Evolutionary conservation across 225 moss, liverwort and hornwort genomes (phyloP).

Genomic region (Physcomitrium patens): DNA sequence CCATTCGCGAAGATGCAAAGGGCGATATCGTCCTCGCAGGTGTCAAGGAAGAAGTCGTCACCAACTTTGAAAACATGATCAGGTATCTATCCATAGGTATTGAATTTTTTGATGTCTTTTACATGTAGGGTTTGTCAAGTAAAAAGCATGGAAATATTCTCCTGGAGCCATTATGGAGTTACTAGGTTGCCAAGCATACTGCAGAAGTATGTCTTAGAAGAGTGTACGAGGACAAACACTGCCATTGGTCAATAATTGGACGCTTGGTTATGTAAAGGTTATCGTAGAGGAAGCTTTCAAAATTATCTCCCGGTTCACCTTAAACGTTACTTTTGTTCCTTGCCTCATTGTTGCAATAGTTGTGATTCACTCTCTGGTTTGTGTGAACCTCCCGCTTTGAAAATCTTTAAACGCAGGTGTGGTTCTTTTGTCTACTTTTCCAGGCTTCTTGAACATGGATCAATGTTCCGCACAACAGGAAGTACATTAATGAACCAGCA

Average conservation of each 20-base stretch:
- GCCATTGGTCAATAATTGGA: slow-evolving; percentile 2
- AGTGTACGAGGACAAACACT: background rate
- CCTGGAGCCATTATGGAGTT: background rate
- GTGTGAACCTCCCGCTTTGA: background rate
- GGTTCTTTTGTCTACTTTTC: slow-evolving; percentile 23
- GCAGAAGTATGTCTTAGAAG: slow-evolving; percentile 9
- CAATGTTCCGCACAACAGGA: slow-evolving; percentile 87
- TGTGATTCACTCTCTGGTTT: slow-evolving; percentile 16
- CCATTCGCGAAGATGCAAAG: slow-evolving; percentile 90
- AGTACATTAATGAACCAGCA: slow-evolving; percentile 97
- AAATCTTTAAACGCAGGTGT: slow-evolving; percentile 3
- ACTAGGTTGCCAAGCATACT: too few species aligned
- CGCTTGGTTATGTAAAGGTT: slow-evolving; percentile 23
- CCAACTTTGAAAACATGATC: slow-evolving; percentile 93
- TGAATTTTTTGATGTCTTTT: slow-evolving; percentile 11
- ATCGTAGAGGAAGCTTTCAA: slow-evolving; percentile 9
- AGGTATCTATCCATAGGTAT: slow-evolving; percentile 37
- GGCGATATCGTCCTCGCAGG: slow-evolving; percentile 91
- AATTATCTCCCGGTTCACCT: background rate
- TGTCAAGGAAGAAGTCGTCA: slow-evolving; percentile 94
- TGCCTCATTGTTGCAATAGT: slow-evolving; percentile 11
- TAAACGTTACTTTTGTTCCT: slow-evolving; percentile 14
- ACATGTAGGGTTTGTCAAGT: slow-evolving; percentile 12
- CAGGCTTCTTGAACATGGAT: slow-evolving; percentile 82
- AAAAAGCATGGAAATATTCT: background rate